Base-by-base conservation (phyloP, 2,329 filamentous ascomycete genomes). In the Cladosporium sp. region DNA sequence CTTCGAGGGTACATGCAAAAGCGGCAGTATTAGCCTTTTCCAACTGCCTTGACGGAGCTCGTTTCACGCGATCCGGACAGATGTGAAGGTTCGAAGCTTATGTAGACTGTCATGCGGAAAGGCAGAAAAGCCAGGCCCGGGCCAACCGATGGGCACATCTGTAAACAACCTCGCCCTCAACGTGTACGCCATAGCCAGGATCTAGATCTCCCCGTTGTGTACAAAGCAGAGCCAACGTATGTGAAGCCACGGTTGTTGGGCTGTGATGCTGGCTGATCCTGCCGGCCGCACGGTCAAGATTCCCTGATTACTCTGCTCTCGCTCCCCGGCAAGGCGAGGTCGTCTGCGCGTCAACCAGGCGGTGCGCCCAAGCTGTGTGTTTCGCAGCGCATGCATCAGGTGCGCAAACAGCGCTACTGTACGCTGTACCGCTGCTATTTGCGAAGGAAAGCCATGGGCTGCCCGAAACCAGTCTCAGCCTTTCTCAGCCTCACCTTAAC, bases 61-160 rank as follows among this genome's bases (percentile, higher is more conserved):
- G 45, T 48, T 48, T 48, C 45, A 48, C 25, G 36, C 45, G 27
- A 40, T 22, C 36, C 45, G 45, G 45, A 25, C 45, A 48, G 18
- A 48, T 40, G 43, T 27, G 45, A 48, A 48, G 36, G 45, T 48
- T 48, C 30, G 27, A 48, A 48, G 35, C 45, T 48, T 48, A 35
- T 48, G 45, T 48, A 48, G 36, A 47, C 43, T 33, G 45, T 48
- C 45, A 48, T 40, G 45, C 45, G 45, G 35, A 48, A 22, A 39
- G 43, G 32, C 32, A 25, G 33, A n/a, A 38, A 39, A 40, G 36
- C 45, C 45, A 48, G 36, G 45, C 30, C 45, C 36, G 39, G 45
- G 35, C 45, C 25, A 19, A 46, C 19, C 13, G 32, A 35, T 19
- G 15, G 13, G 12, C 43, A n/a, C 19, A 32, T 36, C 19, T 39